Evolutionary conservation across 768 basidiomycete species (phyloP), one percentile per base, ranked within the genome.

Genomic region (Tulasnella sp.): DNA sequence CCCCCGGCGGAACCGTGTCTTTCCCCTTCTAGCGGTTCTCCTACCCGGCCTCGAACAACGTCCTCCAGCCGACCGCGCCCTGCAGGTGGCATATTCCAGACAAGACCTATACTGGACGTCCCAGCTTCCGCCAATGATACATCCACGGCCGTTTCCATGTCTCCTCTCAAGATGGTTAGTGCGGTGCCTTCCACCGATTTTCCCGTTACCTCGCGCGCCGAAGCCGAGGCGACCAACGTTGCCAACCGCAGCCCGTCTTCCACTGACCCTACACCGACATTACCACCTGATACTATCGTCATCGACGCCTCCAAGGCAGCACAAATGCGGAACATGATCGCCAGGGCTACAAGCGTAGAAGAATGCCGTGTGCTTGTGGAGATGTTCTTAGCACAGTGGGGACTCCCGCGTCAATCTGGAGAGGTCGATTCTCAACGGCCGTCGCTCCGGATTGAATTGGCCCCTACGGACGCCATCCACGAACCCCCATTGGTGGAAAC

Each of bases 351-450:
- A 1, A 80, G 75, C 40, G 84, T 78, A 43, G 81, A 83, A 59
- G 91, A 94, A 71, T 91, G 89, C 66, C 84, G 86, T 49, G 72
- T 92, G 40, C 80, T 93, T 57, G 74, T 90, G 27, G 83, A 88
- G 61, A 85, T 89, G 73, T 84, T 86, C 70, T 72, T 94, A 58
- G 75, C 79, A 11, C 80, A 80, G 61, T 75, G 75, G 51, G 80
- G 79, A 15, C 64, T 74, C 74, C 67, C 42, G 62, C 71, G 11
- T 65, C 68, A 50, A 67, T 71, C 21, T 66, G 57, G 43, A 11
- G 37, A 37, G 15, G 27, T 25, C 9, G 23, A 45, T 7, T 31
- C 31, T 19, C 35, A 29, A 2, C 35, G 41, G 31, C 14, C 23
- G n/a, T 17, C 37, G 41, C 12, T 35, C 5, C 19, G 35, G 27